Evolutionary conservation across 1,284 basidiomycete species (phyloP), one percentile per base, ranked within the genome.

Genomic region (Trichosporon sp.): DNA sequence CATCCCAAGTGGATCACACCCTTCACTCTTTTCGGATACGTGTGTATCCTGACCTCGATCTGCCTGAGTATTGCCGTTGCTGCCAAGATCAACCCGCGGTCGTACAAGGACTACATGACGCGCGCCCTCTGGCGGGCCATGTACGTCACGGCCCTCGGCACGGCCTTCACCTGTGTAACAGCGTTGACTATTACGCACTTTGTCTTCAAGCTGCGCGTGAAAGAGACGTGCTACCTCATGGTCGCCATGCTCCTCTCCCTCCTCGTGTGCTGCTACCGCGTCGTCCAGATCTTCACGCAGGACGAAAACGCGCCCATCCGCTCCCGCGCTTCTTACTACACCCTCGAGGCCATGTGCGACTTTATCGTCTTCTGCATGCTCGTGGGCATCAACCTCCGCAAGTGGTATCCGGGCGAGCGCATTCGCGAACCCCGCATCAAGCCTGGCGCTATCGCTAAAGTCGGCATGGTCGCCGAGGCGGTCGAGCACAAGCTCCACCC

Each of bases 41-140:
- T 65, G 13, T 32, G 54, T 3, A 40, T 71, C 4, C 9, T 76
- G n/a, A 69, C 64, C 1, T 64, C 71, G 14, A 71, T 76, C 59
- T 58, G 52, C 52, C 72, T 71, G 1, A 69, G 68, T 19, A 60
- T 72, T 19, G 68, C 57, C 13, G 72, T 66, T 52, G 11, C 65
- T 65, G 33, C 54, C 57, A 29, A 54, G 49, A 16, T 54, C 14
- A 29, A 54, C 49, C 25, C 49, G 25, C 40, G 40, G 14, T 4
- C 40, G 19, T 44, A 44, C 40, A 44, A 44, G 40, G 40, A 44
- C 19, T 44, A 44, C 40, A 44, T 44, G 40, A 5, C 16, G 19
- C 19, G 31, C 16, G 25, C 49, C 5, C 49, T 54, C 25, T n/a
- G 49, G 25, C 2, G 49, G 2, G 36, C 58, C 23, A 44, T 44